A percentile compares a stretch with the other conserved stretches of the same genome.
phyloP scores from a whole-genome alignment of 345 rosid genomes.

The Aethionema arabicum region DNA sequence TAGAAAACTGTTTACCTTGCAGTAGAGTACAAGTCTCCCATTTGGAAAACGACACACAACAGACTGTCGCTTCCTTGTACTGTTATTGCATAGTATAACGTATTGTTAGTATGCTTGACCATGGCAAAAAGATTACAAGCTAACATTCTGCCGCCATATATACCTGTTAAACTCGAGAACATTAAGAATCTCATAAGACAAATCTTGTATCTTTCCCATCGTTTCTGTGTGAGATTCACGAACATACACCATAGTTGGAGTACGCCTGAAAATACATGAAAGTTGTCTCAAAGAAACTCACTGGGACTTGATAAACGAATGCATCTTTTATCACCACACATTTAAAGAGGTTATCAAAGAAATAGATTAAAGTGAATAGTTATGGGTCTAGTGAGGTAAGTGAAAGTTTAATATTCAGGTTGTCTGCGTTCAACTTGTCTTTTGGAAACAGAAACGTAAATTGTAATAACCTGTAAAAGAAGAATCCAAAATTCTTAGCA shows the following conservation, averaged over 20 bases:
- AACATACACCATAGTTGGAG: constrained; percentile 86
- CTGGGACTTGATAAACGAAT: constrained; percentile 22
- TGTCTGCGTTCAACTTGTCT: constrained; percentile 13
- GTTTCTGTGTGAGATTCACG: constrained; percentile 95
- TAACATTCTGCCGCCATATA: constrained; percentile 13
- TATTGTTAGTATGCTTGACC: constrained; percentile 11
- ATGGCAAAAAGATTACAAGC: constrained; percentile 10
- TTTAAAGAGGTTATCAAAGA: not conserved
- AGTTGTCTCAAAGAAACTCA: constrained; percentile 31
- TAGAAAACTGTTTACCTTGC: constrained; percentile 64
- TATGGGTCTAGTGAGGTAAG: constrained; percentile 9
- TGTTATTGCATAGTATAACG: constrained; percentile 34
- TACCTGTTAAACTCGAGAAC: constrained; percentile 98
- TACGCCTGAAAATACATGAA: constrained; percentile 57
- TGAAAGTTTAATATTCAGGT: constrained; percentile 4
- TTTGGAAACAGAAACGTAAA: constrained; percentile 11
- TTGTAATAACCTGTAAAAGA: constrained; percentile 67
- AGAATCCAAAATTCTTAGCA: constrained; percentile 93
- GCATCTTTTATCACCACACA: constrained; percentile 15
- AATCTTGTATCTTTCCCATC: constrained; percentile 82
- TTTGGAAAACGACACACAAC: constrained; percentile 92
- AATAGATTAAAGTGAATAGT: not conserved
- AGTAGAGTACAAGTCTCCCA: constrained; percentile 93
- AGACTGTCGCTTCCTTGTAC: constrained; percentile 98
- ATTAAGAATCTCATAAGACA: constrained; percentile 83